Evolutionary conservation across 2,329 filamentous ascomycete species (phyloP).

Genomic region (Colletotrichum sp.): DNA sequence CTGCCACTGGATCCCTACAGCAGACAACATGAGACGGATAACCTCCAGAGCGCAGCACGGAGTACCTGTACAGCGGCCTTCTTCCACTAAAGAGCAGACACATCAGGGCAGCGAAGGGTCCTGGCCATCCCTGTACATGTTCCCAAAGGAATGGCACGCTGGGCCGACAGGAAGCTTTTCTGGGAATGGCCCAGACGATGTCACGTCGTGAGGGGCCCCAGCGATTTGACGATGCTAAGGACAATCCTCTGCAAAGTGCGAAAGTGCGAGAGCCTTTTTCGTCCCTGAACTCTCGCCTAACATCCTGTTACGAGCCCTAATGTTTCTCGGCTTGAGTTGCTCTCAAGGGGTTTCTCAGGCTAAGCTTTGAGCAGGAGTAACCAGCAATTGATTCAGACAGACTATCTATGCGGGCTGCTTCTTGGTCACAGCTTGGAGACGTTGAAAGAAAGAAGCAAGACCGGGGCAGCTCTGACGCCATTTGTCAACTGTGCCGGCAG

Average conservation of each 20-base stretch:
- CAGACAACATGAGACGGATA: background rate
- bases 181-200: background rate
- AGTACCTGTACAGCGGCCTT: background rate
- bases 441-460: background rate
- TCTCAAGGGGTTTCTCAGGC: background rate
- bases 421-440: background rate
- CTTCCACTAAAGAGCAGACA: background rate
- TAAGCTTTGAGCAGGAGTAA: background rate
- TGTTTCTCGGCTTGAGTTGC: background rate
- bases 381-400: background rate
- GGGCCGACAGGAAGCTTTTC: slow-evolving; percentile 4
- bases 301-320: background rate
- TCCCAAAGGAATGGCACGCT: slow-evolving; percentile 21
- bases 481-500: background rate
- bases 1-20: background rate
- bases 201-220: background rate
- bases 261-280: background rate
- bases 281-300: background rate
- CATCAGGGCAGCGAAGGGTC: background rate
- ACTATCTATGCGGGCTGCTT: background rate
- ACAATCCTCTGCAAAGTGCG: background rate
- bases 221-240: background rate
- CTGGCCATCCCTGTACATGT: background rate
- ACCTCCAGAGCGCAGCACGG: background rate
- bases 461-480: background rate